Evolutionary conservation across 2,329 filamentous ascomycete genomes (phyloP).

Genomic region (Mollisiaceae sp.): DNA sequence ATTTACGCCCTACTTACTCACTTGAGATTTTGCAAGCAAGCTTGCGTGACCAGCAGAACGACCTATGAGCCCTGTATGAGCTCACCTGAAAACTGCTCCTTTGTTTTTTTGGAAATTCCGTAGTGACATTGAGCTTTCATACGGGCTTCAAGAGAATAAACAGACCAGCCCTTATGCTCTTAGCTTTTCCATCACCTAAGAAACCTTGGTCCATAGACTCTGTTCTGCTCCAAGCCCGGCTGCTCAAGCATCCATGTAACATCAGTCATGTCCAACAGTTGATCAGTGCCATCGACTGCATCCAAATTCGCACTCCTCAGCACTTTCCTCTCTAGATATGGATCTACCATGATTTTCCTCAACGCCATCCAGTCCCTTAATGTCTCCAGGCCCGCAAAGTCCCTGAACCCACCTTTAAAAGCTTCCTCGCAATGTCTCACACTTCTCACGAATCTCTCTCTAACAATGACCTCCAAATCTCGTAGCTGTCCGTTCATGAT

Average conservation of each 20-base stretch:
- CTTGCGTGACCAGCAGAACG: too few species aligned
- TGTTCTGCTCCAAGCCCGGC: not conserved
- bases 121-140: not conserved
- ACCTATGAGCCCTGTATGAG: too few species aligned
- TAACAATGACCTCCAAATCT: slow-evolving; percentile 34
- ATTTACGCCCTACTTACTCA: too few species aligned
- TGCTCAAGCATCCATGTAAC: slow-evolving; percentile 22
- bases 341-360: slow-evolving; percentile 32
- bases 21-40: too few species aligned
- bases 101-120: too few species aligned
- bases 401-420: slow-evolving; percentile 12
- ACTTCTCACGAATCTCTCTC: slow-evolving; percentile 17
- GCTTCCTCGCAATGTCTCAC: slow-evolving; percentile 17
- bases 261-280: slow-evolving; percentile 14
- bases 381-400: slow-evolving; percentile 17
- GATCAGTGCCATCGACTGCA: slow-evolving; percentile 4
- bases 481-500: slow-evolving; percentile 38
- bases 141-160: too few species aligned
- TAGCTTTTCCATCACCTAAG: not conserved
- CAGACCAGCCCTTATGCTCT: not conserved
- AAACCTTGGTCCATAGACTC: not conserved
- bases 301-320: slow-evolving; percentile 18
- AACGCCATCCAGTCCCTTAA: slow-evolving; percentile 24
- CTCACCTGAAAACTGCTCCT: too few species aligned
- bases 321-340: slow-evolving; percentile 30